Percentiles rank a stretch among this genome's conserved stretches.
phyloP scores from a whole-genome alignment of 495 filamentous ascomycete species.

The Immersiella caudata region DNA sequence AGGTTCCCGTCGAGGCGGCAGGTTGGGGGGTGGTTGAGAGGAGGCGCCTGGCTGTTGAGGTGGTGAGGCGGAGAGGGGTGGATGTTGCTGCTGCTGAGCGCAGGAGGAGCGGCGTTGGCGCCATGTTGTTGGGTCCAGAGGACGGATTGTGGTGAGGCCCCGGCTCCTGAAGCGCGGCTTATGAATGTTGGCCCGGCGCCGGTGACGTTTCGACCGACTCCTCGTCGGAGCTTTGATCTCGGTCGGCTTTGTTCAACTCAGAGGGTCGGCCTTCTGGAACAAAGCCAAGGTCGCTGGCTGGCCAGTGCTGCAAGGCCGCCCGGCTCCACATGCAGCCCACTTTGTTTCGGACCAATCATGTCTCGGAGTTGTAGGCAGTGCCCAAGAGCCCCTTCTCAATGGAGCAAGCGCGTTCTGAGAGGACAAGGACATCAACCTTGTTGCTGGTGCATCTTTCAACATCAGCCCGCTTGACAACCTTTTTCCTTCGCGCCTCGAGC shows the following conservation, averaged over 20 bases:
- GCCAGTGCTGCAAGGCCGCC: not conserved
- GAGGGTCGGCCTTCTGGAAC: constrained; percentile 1
- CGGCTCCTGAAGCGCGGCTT: not conserved
- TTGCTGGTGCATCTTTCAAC: not conserved
- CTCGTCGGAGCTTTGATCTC: not conserved
- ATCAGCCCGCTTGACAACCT: not conserved
- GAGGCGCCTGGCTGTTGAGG: not conserved
- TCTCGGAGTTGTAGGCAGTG: not conserved
- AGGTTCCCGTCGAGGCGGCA: not conserved
- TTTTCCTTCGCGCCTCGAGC: not conserved
- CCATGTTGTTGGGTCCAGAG: not conserved
- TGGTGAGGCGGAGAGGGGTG: not conserved
- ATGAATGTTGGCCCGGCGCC: not conserved
- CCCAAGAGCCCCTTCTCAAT: not conserved
- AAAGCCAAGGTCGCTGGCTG: not conserved
- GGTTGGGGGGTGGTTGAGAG: constrained; percentile 10
- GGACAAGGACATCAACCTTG: not conserved
- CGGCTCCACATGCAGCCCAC: not conserved
- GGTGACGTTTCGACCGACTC: not conserved
- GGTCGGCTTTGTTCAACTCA: constrained; percentile 1
- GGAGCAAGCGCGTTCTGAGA: constrained; percentile 2
- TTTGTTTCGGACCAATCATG: not conserved
- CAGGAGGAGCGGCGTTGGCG: constrained; percentile 1
- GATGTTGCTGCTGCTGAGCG: not conserved
- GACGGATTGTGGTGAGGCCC: not conserved